A percentile compares a stretch with the other conserved stretches of the same genome.
Evolutionary conservation across 495 filamentous ascomycete species (phyloP).

Genomic region (Penicillium bovifimosum): DNA sequence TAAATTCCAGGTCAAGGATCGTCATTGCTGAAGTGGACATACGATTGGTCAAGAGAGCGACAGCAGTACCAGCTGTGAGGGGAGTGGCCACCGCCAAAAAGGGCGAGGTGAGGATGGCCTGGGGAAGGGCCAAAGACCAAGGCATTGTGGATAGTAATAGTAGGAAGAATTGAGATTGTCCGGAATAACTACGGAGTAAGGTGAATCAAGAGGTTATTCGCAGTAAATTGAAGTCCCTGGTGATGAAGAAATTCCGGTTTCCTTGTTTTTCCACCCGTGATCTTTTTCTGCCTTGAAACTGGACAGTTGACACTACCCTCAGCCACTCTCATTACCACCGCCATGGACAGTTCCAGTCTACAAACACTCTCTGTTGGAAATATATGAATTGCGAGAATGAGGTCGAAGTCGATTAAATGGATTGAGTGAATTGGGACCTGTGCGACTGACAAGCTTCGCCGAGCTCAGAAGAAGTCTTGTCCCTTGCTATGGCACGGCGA

Average conservation of each 20-base stretch:
- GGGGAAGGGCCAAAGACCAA: constrained; percentile 34
- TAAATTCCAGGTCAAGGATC: not conserved
- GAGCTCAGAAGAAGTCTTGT: not conserved
- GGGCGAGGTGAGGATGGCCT: constrained; percentile 32
- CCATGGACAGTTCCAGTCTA: no score
- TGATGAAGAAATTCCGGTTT: no score
- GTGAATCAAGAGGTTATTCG: not conserved
- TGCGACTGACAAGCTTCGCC: not conserved
- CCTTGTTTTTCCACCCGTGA: no score
- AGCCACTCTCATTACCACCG: no score
- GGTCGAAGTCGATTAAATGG: not conserved
- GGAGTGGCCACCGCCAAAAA: constrained; percentile 31
- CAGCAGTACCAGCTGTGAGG: constrained; percentile 24
- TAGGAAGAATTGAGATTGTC: not conserved
- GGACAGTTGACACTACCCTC: no score
- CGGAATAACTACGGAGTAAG: not conserved
- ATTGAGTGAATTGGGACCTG: not conserved
- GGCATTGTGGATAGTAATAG: constrained; percentile 7
- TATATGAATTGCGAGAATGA: not conserved
- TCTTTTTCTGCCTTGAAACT: no score
- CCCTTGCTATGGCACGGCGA: not conserved
- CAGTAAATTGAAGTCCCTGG: no score
- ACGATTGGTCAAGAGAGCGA: constrained; percentile 35
- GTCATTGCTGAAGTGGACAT: not conserved
- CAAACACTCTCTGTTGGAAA: not conserved